phyloP scores from a whole-genome alignment of 441 rosid genomes.

The Populus hybrid region DNA sequence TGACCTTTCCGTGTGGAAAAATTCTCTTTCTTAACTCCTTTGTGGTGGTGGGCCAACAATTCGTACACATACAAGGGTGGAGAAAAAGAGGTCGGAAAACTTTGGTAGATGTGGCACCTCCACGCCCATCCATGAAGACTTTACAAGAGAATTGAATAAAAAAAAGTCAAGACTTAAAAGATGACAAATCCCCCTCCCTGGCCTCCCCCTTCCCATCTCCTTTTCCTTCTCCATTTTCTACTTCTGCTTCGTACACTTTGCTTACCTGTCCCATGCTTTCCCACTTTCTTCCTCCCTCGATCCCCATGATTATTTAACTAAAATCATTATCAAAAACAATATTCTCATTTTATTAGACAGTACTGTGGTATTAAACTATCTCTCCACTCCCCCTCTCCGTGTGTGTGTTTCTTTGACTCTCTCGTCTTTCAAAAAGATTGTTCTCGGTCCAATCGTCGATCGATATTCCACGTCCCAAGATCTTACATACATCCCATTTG shows the following conservation, averaged over 20 bases:
- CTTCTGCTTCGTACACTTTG: slow-evolving; percentile 14
- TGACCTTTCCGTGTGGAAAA: not conserved
- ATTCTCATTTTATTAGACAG: not conserved
- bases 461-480: too few species aligned
- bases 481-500: too few species aligned
- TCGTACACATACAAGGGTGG: slow-evolving; percentile 22
- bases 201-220: not conserved
- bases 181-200: slow-evolving; percentile 9
- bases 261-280: slow-evolving; percentile 13
- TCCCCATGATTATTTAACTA: not conserved
- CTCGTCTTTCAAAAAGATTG: not conserved
- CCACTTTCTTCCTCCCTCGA: not conserved
- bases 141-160: slow-evolving; percentile 19
- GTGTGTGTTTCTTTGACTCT: not conserved
- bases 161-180: slow-evolving; percentile 18
- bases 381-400: not conserved
- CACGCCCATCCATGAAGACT: slow-evolving; percentile 23
- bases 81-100: slow-evolving; percentile 9
- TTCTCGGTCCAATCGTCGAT: too few species aligned
- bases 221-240: slow-evolving; percentile 2
- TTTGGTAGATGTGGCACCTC: slow-evolving; percentile 30
- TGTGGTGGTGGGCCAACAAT: slow-evolving; percentile 1
- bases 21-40: not conserved
- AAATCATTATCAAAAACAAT: not conserved
- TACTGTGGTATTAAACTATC: not conserved